Conservation (phyloP, 2,329 filamentous ascomycete species). For the Fonsecaea monophora region DNA sequence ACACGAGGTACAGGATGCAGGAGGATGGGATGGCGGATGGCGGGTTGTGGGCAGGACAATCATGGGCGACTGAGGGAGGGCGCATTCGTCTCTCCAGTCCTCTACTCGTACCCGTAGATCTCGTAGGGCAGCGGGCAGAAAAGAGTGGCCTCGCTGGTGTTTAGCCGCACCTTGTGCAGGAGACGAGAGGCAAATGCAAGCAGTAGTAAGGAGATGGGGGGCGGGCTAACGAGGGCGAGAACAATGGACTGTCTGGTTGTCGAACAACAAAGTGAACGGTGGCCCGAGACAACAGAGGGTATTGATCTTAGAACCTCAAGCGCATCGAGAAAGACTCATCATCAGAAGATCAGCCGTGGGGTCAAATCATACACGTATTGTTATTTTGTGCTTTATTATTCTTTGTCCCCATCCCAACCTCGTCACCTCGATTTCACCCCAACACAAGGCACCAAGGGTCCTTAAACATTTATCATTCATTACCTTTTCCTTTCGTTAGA, state of each 20-base stretch:
- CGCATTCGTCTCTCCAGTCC: conserved; percentile 7
- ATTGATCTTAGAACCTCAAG: conserved; percentile 10
- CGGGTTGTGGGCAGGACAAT: conserved; percentile 8
- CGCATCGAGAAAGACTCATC: conserved; percentile 13
- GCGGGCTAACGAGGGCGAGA: conserved; percentile 24
- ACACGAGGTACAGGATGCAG: conserved; percentile 32
- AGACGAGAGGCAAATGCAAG: conserved; percentile 13
- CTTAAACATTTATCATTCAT: conserved; percentile 19
- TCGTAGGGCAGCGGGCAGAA: conserved; percentile 23
- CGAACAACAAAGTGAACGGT: conserved; percentile 12
- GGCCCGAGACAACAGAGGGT: conserved; percentile 8
- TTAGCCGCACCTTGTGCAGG: conserved; percentile 9
- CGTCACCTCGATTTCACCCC: conserved; percentile 8
- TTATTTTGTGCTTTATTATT: neutral
- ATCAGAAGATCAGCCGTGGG: conserved; percentile 20
- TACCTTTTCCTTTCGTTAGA: neutral
- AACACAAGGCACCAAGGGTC: neutral
- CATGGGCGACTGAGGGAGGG: conserved; percentile 6
- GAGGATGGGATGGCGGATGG: conserved; percentile 13
- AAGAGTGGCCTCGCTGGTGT: neutral
- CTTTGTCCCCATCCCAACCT: conserved; percentile 10
- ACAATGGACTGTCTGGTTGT: conserved; percentile 4
- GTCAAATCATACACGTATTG: neutral
- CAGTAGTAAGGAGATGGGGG: conserved; percentile 8
- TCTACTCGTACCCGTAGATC: neutral